phyloP scores from a whole-genome alignment of 192 early-diverging fungal genomes.

The Obelidium mucronatum region DNA sequence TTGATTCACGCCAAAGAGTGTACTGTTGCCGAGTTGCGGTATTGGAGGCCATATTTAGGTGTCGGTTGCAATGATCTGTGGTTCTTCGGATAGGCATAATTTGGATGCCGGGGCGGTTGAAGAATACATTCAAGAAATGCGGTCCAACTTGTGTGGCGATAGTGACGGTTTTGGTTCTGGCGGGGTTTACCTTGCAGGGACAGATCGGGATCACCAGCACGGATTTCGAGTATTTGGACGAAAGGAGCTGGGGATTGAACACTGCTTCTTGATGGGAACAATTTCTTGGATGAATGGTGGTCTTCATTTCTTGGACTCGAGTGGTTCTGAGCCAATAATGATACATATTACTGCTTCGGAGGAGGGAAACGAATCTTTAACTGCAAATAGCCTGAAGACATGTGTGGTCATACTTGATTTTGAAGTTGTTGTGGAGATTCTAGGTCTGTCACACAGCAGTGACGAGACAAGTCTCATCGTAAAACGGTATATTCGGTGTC shows the following conservation, averaged over 20 bases:
- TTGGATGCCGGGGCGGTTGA: background rate
- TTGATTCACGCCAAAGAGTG: conserved; percentile 4
- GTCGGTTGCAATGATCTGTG: background rate
- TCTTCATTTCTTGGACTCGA: conserved; percentile 1
- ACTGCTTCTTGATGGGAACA: conserved; percentile 15
- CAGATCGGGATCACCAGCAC: background rate
- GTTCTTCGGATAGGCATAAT: background rate
- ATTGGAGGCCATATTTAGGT: background rate
- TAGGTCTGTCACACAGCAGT: background rate
- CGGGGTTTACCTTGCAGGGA: background rate
- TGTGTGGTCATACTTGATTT: conserved; percentile 14
- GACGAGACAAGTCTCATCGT: background rate
- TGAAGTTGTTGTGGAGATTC: conserved; percentile 14
- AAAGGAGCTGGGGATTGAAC: conserved; percentile 8
- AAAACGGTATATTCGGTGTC: background rate
- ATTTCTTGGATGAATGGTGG: background rate
- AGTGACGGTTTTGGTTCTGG: too few relatives aligned
- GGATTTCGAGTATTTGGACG: background rate
- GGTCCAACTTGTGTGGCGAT: background rate
- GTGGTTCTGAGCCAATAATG: background rate
- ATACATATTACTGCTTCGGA: background rate
- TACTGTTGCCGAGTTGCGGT: background rate
- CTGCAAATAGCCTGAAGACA: background rate
- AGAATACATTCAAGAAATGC: background rate
- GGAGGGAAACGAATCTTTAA: background rate